Evolutionary conservation across 2,329 filamentous ascomycete species (phyloP), one percentile per base, ranked within the genome.

Genomic region (Verticillium isaacii): DNA sequence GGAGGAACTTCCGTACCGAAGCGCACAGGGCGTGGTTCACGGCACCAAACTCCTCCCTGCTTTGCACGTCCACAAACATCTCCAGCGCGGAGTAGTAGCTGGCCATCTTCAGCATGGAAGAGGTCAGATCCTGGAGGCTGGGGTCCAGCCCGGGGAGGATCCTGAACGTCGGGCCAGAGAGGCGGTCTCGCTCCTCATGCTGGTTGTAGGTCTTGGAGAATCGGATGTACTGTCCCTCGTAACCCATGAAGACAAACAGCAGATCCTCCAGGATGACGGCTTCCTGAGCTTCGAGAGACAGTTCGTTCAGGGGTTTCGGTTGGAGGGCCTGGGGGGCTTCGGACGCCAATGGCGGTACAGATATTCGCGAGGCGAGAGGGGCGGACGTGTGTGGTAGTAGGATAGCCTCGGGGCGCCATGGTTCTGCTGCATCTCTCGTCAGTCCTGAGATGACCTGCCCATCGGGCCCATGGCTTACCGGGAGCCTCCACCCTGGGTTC

Each of bases 11-110:
- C 64, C 95, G 87, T 69, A 99, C 92, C 8, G 94, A 91, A n/a
- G 95, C 94, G 74, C 95, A 98, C 36, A 99, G 80, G 1, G 95
- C 93, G 77, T 99, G 95, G 72, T 96, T 98, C 64, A 99, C 94
- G 23, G 91, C 89, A 9, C 95, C 95, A 75, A 94, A 97, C 72
- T 97, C 92, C 59, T 95, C 92, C 52, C 92, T 84, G 72, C 93
- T 97, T 73, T 97, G 92, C 1, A 97, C 91, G 70, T 99, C 94
- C 58, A 98, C 89, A 74, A 97, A 98, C 3, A 92, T 88, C 71
- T 97, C 92, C 41, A 98, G 83, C 0, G 95, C 93, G 56, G 88
- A 90, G 74, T 97, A 97, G 74, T 98, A 92, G 0, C 92, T 95
- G 6, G 95, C 94, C 84, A 96, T 96, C 73, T 90, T 93, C 66